Percentiles rank a stretch among this genome's conserved stretches.
Conservation (phyloP, 345 rosid genomes). For the Pelargonium nanum region DNA sequence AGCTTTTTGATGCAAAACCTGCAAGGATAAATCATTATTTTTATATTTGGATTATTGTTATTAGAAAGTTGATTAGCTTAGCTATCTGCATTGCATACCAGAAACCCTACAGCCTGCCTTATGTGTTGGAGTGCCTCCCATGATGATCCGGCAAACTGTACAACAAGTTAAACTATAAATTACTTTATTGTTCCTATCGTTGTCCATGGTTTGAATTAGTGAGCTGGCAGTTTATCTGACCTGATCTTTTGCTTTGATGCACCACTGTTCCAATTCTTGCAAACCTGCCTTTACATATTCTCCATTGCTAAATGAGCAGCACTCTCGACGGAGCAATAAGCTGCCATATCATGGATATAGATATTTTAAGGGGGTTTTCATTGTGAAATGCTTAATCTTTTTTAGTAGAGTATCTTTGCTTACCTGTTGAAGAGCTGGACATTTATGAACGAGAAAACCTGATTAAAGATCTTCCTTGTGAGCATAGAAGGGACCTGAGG, state of each 20-base stretch:
- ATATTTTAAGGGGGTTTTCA: constrained; percentile 2
- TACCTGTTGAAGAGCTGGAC: constrained; percentile 68
- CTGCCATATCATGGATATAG: constrained; percentile 24
- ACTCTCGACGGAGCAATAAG: constrained; percentile 58
- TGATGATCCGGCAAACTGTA: constrained; percentile 40
- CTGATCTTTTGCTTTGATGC: constrained; percentile 39
- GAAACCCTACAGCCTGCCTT: constrained; percentile 55
- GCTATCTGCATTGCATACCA: constrained; percentile 32
- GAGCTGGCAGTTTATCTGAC: constrained; percentile 17
- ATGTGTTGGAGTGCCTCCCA: constrained; percentile 58
- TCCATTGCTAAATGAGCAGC: constrained; percentile 65
- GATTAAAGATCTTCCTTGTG: constrained; percentile 38
- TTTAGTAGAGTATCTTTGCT: background rate
- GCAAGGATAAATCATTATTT: constrained; percentile 9
- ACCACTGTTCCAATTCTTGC: constrained; percentile 58
- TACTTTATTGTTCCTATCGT: background rate
- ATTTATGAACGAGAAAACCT: constrained; percentile 54
- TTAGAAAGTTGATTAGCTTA: background rate
- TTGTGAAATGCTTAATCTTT: background rate
- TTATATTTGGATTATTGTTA: constrained; percentile 1
- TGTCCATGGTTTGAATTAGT: constrained; percentile 2
- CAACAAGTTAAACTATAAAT: background rate
- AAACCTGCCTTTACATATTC: constrained; percentile 56
- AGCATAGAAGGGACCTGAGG: constrained; percentile 50
- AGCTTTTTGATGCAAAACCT: constrained; percentile 56